phyloP scores from a whole-genome alignment of 352 stramenopile species.

The Bremia lactucae region DNA sequence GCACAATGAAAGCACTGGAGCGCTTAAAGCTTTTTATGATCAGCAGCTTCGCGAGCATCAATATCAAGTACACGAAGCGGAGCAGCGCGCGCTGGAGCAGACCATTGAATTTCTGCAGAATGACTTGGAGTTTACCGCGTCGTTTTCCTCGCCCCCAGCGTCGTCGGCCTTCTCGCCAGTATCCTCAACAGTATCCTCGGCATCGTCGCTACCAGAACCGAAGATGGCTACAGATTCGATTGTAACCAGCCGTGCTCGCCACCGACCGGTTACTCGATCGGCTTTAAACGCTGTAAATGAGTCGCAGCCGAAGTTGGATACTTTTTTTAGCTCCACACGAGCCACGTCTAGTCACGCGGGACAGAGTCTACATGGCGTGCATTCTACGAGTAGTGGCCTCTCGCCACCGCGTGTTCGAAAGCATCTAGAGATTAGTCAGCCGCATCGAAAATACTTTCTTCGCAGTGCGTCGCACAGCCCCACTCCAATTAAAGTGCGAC shows the following conservation, averaged over 20 bases:
- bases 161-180: conserved; percentile 16
- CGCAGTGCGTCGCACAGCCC: conserved; percentile 24
- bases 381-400: conserved; percentile 10
- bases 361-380: conserved; percentile 10
- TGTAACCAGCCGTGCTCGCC: conserved; percentile 5
- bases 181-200: conserved; percentile 17
- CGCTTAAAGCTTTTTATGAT: conserved; percentile 37
- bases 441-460: conserved; percentile 23
- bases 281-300: conserved; percentile 10
- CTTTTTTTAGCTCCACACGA: conserved; percentile 22
- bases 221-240: conserved; percentile 7
- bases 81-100: conserved; percentile 32
- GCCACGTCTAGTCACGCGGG: conserved; percentile 11
- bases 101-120: conserved; percentile 46
- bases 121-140: conserved; percentile 34
- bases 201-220: conserved; percentile 1
- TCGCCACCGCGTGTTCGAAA: conserved; percentile 9
- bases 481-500: conserved; percentile 20
- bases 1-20: conserved; percentile 8
- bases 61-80: conserved; percentile 18
- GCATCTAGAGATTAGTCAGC: conserved; percentile 15
- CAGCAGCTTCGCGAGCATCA: conserved; percentile 23
- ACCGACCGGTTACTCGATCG: conserved; percentile 21
- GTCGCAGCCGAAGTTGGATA: conserved; percentile 36
- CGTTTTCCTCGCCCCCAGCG: conserved; percentile 8